A percentile compares a stretch with the other conserved stretches of the same genome.
phyloP scores from a whole-genome alignment of 805 yeast species.

The Myxozyma monticola region DNA sequence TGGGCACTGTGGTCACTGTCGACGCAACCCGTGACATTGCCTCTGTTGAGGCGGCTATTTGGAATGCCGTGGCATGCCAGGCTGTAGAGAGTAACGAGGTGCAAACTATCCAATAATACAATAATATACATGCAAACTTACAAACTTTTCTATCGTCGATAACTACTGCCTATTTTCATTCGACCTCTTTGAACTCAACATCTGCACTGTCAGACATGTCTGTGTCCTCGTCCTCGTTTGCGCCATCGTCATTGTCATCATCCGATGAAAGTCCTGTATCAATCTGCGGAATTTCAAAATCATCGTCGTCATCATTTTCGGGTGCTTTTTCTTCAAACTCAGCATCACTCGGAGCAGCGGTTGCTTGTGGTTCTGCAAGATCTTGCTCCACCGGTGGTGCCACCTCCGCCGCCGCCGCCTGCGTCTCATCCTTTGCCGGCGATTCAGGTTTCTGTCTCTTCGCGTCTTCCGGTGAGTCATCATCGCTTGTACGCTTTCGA shows the following conservation, averaged over 20 bases:
- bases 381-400: no score
- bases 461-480: no score
- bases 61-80: background rate
- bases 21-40: constrained; percentile 17
- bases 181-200: background rate
- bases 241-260: no score
- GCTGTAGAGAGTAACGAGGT: background rate
- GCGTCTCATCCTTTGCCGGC: no score
- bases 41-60: constrained; percentile 4
- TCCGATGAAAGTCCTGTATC: constrained; percentile 19
- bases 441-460: no score
- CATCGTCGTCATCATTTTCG: constrained; percentile 8
- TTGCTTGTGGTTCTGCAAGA: no score
- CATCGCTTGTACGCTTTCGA: no score
- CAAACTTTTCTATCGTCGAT: no score
- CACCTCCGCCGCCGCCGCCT: no score
- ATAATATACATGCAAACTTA: background rate
- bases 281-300: constrained; percentile 29
- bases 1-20: constrained; percentile 12
- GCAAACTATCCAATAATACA: background rate
- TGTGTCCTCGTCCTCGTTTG: background rate
- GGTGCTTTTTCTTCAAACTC: constrained; percentile 1
- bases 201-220: background rate
- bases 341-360: no score
- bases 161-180: no score